Percentiles rank a stretch among this genome's conserved stretches.
Evolutionary conservation across 2,329 filamentous ascomycete species (phyloP).

Genomic region (Ploettnerulaceae sp.): DNA sequence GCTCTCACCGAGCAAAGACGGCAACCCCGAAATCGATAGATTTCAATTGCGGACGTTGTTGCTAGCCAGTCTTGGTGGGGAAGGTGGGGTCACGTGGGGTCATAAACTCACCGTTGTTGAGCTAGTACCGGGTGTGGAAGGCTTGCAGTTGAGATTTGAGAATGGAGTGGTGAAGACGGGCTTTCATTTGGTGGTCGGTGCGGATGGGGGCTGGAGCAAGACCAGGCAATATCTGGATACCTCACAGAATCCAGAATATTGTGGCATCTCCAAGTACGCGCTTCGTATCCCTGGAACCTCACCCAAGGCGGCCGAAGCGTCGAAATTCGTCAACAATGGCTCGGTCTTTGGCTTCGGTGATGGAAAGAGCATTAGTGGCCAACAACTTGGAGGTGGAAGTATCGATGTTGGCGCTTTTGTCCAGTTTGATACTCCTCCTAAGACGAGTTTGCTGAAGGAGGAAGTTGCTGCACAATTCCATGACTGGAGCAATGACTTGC

Average conservation of each 20-base stretch:
- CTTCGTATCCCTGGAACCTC: conserved; percentile 27
- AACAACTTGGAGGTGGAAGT: conserved; percentile 23
- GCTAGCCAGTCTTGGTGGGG: conserved; percentile 8
- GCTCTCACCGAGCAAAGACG: conserved; percentile 22
- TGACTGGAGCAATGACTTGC: conserved; percentile 29
- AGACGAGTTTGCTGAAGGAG: neutral
- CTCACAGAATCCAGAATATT: conserved; percentile 35
- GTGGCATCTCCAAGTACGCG: conserved; percentile 36
- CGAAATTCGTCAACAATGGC: conserved; percentile 27
- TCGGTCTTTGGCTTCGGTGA: conserved; percentile 28
- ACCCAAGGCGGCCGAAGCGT: conserved; percentile 25
- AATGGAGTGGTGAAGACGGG: conserved; percentile 3
- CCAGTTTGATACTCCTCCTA: neutral
- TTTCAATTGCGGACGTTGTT: conserved; percentile 13
- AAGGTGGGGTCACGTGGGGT: conserved; percentile 14
- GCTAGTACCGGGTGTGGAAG: too few species aligned
- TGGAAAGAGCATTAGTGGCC: conserved; percentile 29
- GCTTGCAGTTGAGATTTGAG: conserved; percentile 10
- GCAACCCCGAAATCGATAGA: conserved; percentile 20
- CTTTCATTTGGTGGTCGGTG: conserved; percentile 38
- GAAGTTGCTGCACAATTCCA: conserved; percentile 25
- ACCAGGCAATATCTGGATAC: conserved; percentile 31
- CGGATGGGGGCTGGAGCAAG: conserved; percentile 38
- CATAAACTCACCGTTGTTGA: conserved; percentile 10
- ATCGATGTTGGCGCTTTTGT: conserved; percentile 9